Conservation (phyloP, 495 filamentous ascomycete species). For the Podospora australis region DNA sequence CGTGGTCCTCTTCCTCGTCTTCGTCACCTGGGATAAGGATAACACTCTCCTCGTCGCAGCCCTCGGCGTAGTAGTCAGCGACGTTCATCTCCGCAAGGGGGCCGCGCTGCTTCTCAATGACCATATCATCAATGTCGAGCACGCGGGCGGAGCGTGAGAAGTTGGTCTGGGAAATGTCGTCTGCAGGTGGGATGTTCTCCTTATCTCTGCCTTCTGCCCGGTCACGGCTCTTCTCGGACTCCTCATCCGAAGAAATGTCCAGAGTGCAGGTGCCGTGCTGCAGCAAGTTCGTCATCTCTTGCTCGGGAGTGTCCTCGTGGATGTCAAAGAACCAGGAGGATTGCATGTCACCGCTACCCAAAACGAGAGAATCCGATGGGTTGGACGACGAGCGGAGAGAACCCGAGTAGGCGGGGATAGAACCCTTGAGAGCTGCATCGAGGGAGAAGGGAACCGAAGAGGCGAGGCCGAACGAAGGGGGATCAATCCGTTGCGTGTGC, state of each 20-base stretch:
- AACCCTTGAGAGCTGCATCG: constrained; percentile 67
- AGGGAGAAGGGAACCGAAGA: constrained; percentile 62
- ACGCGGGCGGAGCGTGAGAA: constrained; percentile 10
- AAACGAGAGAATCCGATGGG: constrained; percentile 13
- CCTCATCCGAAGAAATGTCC: constrained; percentile 71
- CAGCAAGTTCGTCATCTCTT: constrained; percentile 84
- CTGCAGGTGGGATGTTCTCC: constrained; percentile 83
- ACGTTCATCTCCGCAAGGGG: constrained; percentile 66
- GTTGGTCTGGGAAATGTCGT: constrained; percentile 48
- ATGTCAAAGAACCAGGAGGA: constrained; percentile 89
- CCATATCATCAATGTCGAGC: constrained; percentile 31
- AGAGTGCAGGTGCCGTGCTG: constrained; percentile 81
- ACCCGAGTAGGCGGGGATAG: constrained; percentile 50
- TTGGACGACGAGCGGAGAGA: constrained; percentile 18
- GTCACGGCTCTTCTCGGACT: constrained; percentile 51
- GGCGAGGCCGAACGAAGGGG: constrained; percentile 39
- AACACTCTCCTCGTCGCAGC: constrained; percentile 55
- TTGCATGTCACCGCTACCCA: constrained; percentile 40
- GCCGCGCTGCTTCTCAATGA: constrained; percentile 49
- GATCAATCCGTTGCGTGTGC: constrained; percentile 51
- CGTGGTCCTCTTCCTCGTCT: constrained; percentile 27
- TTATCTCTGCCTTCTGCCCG: constrained; percentile 61
- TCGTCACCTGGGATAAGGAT: constrained; percentile 55
- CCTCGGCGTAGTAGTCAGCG: constrained; percentile 66
- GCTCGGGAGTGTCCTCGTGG: constrained; percentile 83